These are phyloP conservation scores for Fusarium liriodendri DNA, from an alignment of 2,329 filamentous ascomycete genomes.

Conservation along the genomic window DNA sequence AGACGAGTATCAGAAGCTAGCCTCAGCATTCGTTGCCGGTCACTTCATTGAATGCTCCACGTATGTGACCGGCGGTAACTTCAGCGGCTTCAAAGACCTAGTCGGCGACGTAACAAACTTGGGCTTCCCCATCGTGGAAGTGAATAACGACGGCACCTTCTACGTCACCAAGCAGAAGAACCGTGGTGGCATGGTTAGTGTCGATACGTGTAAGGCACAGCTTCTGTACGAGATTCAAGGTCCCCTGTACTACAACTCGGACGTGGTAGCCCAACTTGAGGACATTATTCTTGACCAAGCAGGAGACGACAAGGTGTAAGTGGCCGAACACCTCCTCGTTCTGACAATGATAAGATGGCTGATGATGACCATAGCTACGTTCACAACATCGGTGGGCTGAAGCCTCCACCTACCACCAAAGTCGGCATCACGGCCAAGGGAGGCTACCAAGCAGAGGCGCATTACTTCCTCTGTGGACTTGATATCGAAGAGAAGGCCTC, in stretches of 20 bases:
- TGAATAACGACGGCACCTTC: constrained; percentile 45
- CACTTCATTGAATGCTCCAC: constrained; percentile 65
- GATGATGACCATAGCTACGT: neutral
- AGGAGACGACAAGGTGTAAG: constrained; percentile 47
- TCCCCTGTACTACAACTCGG: constrained; percentile 54
- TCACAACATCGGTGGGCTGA: neutral
- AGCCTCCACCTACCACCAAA: neutral
- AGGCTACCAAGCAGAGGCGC: constrained; percentile 56
- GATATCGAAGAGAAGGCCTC: constrained; percentile 54
- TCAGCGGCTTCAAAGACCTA: constrained; percentile 56
- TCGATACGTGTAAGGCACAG: constrained; percentile 42
- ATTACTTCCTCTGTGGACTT: constrained; percentile 55
- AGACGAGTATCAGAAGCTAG: constrained; percentile 58
- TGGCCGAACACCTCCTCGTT: no score
- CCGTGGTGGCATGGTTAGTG: constrained; percentile 45
- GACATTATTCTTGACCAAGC: constrained; percentile 59
- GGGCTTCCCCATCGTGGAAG: constrained; percentile 50
- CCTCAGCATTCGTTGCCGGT: constrained; percentile 59
- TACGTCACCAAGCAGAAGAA: constrained; percentile 50
- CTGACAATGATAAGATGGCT: neutral
- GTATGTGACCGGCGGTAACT: constrained; percentile 66
- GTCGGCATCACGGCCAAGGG: constrained; percentile 56
- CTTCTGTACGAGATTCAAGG: constrained; percentile 57
- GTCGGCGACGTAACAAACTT: constrained; percentile 35
- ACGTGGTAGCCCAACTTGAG: constrained; percentile 53